phyloP scores from a whole-genome alignment of 371 early-diverging fungal species.

The Thermomucor indicae-seudaticae region DNA sequence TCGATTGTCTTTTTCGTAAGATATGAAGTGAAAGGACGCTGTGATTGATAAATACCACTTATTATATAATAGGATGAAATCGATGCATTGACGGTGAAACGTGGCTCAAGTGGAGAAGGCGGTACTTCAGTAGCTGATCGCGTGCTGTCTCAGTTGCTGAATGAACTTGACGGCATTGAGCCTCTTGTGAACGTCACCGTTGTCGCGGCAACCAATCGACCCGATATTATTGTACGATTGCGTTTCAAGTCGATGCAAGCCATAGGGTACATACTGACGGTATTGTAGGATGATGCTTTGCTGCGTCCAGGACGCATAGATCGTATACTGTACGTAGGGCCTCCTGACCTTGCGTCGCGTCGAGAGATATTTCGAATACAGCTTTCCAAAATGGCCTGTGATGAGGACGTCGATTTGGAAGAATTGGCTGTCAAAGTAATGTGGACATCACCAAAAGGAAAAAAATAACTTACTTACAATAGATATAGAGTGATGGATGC shows the following conservation, averaged over 20 bases:
- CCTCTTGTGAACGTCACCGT: slow-evolving; percentile 91
- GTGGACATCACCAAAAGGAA: not conserved
- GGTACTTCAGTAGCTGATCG: slow-evolving; percentile 87
- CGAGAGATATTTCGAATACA: slow-evolving; percentile 80
- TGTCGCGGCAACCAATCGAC: slow-evolving; percentile 99
- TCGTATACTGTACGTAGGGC: slow-evolving; percentile 89
- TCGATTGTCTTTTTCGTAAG: slow-evolving; percentile 96
- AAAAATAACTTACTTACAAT: not conserved
- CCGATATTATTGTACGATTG: slow-evolving; percentile 84
- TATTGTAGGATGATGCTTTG: slow-evolving; percentile 79
- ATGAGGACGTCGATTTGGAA: slow-evolving; percentile 55
- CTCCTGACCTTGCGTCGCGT: slow-evolving; percentile 82
- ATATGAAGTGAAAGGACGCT: not conserved
- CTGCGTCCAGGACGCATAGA: slow-evolving; percentile 97
- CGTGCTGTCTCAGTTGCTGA: slow-evolving; percentile 90
- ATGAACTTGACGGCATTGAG: slow-evolving; percentile 96
- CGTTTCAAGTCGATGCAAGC: not conserved
- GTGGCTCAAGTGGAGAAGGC: slow-evolving; percentile 64
- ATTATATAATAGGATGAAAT: slow-evolving; percentile 84
- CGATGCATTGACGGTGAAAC: slow-evolving; percentile 91
- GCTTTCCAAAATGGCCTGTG: slow-evolving; percentile 61
- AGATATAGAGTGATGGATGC: slow-evolving; percentile 74
- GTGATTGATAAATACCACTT: not conserved
- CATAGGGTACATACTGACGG: not conserved
- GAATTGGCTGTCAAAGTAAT: slow-evolving; percentile 56